These are phyloP conservation scores for Sporothrix globosa DNA, from an alignment of 2,329 filamentous ascomycete species.

Conservation along the genomic window DNA sequence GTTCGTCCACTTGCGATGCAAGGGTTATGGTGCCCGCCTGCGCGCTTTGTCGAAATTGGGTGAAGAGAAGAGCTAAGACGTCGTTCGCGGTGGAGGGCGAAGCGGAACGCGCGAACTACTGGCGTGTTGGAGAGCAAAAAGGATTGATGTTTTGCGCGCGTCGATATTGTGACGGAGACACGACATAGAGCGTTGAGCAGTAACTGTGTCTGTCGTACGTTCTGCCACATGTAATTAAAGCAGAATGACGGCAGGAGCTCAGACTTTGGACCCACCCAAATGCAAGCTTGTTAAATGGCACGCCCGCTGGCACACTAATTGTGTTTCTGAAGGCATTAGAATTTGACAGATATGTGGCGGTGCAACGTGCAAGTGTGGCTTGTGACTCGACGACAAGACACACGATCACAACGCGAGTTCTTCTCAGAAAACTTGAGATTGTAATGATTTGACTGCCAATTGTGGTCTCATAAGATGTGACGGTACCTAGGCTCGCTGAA, in stretches of 20 bases:
- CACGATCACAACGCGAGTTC: too few relatives aligned
- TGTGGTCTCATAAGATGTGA: not conserved
- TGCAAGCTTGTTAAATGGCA: not conserved
- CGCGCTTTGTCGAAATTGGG: not conserved
- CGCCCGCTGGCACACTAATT: too few relatives aligned
- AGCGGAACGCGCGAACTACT: not conserved
- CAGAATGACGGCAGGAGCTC: constrained; percentile 5
- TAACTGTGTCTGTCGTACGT: not conserved
- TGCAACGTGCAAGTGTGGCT: constrained; percentile 24
- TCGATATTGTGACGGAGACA: not conserved
- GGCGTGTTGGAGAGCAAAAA: not conserved
- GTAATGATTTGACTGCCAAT: not conserved
- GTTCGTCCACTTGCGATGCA: not conserved
- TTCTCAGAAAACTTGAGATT: not conserved
- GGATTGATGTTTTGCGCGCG: not conserved
- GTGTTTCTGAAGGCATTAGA: not conserved
- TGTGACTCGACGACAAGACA: not conserved
- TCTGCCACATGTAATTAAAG: constrained; percentile 2
- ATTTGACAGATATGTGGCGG: constrained; percentile 11
- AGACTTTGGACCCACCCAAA: not conserved
- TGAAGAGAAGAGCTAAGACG: too few relatives aligned
- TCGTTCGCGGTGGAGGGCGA: too few relatives aligned
- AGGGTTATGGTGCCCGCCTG: not conserved
- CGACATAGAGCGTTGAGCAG: not conserved
- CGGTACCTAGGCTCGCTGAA: not conserved